phyloP scores from a whole-genome alignment of 768 basidiomycete species.

The Hemileccinum rubropunctum region DNA sequence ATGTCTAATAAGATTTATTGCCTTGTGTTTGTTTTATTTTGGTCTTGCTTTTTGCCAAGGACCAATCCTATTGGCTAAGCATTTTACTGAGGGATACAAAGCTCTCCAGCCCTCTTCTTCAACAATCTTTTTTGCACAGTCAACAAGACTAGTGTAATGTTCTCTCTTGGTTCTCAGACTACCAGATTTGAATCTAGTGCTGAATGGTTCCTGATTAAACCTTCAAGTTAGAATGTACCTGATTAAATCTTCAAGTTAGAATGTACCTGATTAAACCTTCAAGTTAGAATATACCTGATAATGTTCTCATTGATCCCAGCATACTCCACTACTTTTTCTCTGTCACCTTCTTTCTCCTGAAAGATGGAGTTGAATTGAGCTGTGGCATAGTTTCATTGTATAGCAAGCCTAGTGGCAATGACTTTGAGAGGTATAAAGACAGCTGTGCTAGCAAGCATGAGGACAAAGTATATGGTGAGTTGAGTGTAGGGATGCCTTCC shows the following conservation, averaged over 20 bases:
- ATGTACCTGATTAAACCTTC: too few species aligned
- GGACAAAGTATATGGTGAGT: conserved; percentile 53
- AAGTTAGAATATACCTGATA: conserved; percentile 56
- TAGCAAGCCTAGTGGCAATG: conserved; percentile 71
- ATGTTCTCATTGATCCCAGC: conserved; percentile 76
- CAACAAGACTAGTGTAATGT: conserved; percentile 70
- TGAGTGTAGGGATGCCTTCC: conserved; percentile 47
- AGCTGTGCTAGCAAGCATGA: conserved; percentile 53
- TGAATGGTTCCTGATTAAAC: too few species aligned
- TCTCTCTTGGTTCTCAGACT: conserved; percentile 76
- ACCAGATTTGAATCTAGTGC: conserved; percentile 3
- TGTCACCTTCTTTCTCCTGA: conserved; percentile 69
- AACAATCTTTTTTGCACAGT: conserved; percentile 73
- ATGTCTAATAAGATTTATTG: too few species aligned
- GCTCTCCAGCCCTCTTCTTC: conserved; percentile 76
- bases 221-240: too few species aligned
- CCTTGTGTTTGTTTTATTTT: too few species aligned
- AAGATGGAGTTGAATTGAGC: conserved; percentile 70
- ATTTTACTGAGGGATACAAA: too few species aligned
- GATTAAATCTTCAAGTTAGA: too few species aligned
- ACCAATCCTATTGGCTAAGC: too few species aligned
- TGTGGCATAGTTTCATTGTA: conserved; percentile 81
- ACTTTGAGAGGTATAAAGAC: conserved; percentile 78
- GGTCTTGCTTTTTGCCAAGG: too few species aligned
- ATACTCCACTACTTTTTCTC: conserved; percentile 58